Base-by-base conservation (phyloP, 2,329 filamentous ascomycete species). In the Stenocarpella maydis region DNA sequence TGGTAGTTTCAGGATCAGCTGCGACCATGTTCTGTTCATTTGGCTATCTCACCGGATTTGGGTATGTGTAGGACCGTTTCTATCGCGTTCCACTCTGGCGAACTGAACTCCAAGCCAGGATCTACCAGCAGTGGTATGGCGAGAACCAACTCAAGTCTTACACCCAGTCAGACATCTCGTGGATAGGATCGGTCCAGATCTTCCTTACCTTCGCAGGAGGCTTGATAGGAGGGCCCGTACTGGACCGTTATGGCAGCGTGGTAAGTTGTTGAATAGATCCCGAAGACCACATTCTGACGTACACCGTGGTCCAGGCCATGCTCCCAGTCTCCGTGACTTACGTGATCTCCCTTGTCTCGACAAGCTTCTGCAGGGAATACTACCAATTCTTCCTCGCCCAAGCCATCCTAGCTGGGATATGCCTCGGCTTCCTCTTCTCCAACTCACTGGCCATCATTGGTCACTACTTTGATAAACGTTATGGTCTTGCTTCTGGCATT, bases 31-130 rank as follows among this genome's bases (percentile, higher is more conserved):
- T 83, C 71, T 79, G 75, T 7, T 75, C 74, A 2, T 73, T 84
- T 1, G 82, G 81, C 4, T 82, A 81, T 63, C 70, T 77, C 50
- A 84, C 83, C 70, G 80, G 79, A 0, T 83, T 82, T 45, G 82
- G 68, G 68, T 58, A 34, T 14, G 68, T 43, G 9, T 9, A n/a
- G 12, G 1, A n/a, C 2, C 10, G n/a, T 80, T 4, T 80, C 82
- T 71, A 12, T 9, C 19, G 17, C 21, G 21, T 7, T 9, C 43
- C 41, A 28, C 73, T 9, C 28, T 31, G 61, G n/a, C 28, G 17
- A 15, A 24, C 43, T 66, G 17, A 66, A 21, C 31, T 2, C 6
- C 24, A 34, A 31, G 17, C 21, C 28, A 66, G 70, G 5, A 71
- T 69, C 26, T 71, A 71, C 34, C 69, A 71, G 60, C 67, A 69